A percentile compares a stretch with the other conserved stretches of the same genome.
These are phyloP conservation scores for Hypoxylon sp. DNA, from an alignment of 2,329 filamentous ascomycete genomes.

Conservation along the genomic window DNA sequence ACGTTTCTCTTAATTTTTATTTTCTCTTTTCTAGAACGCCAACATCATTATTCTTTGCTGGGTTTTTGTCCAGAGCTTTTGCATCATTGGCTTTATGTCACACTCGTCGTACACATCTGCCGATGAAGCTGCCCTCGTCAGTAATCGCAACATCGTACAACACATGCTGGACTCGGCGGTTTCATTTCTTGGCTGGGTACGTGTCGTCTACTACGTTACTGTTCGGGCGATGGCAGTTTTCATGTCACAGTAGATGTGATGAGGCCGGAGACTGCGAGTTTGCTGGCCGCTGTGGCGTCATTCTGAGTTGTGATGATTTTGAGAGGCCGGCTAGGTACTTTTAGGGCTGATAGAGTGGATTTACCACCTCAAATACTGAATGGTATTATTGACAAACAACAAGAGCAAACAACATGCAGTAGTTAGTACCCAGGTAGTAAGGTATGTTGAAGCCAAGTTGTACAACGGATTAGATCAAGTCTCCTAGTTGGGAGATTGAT, in stretches of 20 bases:
- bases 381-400: neutral
- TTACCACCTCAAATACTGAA: neutral
- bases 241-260: conserved; percentile 5
- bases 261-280: conserved; percentile 10
- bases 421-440: neutral
- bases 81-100: neutral
- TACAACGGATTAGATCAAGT: neutral
- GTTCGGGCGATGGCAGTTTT: conserved; percentile 18
- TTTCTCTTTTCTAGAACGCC: too few relatives aligned
- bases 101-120: neutral
- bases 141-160: conserved; percentile 10
- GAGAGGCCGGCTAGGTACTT: neutral
- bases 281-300: neutral
- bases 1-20: too few relatives aligned
- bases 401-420: neutral
- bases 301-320: neutral
- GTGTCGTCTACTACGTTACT: conserved; percentile 13
- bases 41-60: neutral
- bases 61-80: too few relatives aligned
- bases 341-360: neutral
- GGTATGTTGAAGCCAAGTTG: neutral
- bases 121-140: conserved; percentile 6
- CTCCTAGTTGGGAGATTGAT: too few relatives aligned
- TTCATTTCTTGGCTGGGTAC: conserved; percentile 14
- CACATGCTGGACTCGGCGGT: conserved; percentile 25